phyloP scores from a whole-genome alignment of 352 stramenopile species.

The Pythium aquatile region DNA sequence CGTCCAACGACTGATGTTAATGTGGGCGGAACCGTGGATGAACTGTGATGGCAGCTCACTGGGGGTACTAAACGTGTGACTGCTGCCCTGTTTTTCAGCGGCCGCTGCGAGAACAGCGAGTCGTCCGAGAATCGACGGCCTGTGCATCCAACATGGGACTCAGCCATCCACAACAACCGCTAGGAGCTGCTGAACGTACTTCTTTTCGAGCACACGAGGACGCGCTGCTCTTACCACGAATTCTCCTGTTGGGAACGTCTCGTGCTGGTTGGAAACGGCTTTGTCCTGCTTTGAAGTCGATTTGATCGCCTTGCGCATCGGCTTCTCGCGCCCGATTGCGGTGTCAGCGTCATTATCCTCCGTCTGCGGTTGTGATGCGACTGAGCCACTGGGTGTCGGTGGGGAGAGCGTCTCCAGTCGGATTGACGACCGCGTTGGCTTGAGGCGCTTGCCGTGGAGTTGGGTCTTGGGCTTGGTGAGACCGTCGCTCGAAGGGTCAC shows the following conservation, averaged over 20 bases:
- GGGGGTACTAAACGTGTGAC: constrained; percentile 24
- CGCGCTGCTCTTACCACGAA: not conserved
- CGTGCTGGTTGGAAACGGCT: not conserved
- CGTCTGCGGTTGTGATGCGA: constrained; percentile 4
- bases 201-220: not conserved
- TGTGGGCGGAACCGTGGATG: constrained; percentile 39
- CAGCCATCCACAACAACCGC: not conserved
- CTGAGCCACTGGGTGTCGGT: not conserved
- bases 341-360: not conserved
- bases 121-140: constrained; percentile 30
- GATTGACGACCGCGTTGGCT: constrained; percentile 19
- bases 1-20: constrained; percentile 67
- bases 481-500: not conserved
- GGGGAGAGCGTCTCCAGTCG: constrained; percentile 24
- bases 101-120: constrained; percentile 22
- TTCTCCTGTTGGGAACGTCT: not conserved
- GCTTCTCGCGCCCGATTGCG: not conserved
- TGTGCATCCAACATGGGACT: not conserved
- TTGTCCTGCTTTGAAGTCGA: not conserved
- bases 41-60: constrained; percentile 62
- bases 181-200: not conserved
- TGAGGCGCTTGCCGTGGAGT: constrained; percentile 7
- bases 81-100: constrained; percentile 18
- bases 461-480: not conserved
- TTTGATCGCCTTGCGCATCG: not conserved